Conservation (phyloP, 192 early-diverging fungal species). For the Anaeromyces robustus region DNA sequence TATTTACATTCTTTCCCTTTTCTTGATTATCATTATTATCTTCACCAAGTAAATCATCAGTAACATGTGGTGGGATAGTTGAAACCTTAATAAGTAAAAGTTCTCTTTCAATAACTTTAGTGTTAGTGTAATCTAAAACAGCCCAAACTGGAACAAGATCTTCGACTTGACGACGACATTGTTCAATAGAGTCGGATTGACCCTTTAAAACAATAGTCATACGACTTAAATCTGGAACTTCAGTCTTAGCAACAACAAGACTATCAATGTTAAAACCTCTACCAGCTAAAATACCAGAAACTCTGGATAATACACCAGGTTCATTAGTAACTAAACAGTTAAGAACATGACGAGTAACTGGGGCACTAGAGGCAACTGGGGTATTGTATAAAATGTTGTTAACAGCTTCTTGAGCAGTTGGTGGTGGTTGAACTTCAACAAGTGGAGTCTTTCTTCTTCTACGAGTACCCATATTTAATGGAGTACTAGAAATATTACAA, state of each 20-base stretch:
- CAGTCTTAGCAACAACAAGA: conserved; percentile 88
- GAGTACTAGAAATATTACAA: background rate
- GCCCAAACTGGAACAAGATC: conserved; percentile 97
- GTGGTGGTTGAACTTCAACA: conserved; percentile 17
- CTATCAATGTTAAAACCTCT: conserved; percentile 97
- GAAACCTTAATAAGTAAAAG: conserved; percentile 85
- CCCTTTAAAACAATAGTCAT: conserved; percentile 95
- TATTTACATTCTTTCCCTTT: background rate
- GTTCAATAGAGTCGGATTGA: conserved; percentile 65
- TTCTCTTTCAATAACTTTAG: conserved; percentile 80
- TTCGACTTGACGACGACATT: conserved; percentile 85
- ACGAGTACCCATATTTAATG: background rate
- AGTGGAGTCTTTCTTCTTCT: background rate
- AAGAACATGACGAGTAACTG: conserved; percentile 69
- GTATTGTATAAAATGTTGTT: conserved; percentile 94
- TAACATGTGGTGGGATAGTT: conserved; percentile 49
- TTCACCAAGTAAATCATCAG: conserved; percentile 25
- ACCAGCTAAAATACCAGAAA: conserved; percentile 72
- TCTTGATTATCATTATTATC: conserved; percentile 10
- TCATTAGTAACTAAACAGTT: conserved; percentile 91
- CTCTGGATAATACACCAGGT: conserved; percentile 65
- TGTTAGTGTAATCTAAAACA: conserved; percentile 87
- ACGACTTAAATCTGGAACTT: conserved; percentile 77
- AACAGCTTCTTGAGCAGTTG: conserved; percentile 84
- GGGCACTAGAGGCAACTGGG: conserved; percentile 28